phyloP scores from a whole-genome alignment of 208 protist species.

The Novymonas esmeraldas region DNA sequence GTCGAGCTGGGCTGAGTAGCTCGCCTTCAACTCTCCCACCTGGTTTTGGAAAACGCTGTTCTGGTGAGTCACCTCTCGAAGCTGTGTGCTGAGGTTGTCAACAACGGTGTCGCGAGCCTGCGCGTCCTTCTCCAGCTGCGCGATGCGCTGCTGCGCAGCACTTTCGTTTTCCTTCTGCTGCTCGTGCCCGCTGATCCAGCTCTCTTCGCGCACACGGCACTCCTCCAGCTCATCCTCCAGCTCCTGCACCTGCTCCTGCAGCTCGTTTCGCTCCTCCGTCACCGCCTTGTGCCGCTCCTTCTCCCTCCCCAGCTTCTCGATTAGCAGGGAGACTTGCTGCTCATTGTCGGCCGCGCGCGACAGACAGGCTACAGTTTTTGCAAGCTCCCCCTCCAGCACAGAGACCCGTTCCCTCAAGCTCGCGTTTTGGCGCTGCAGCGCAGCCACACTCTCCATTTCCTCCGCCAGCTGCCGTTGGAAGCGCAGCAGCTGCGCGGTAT shows the following conservation, averaged over 20 bases:
- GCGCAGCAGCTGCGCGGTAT: constrained; percentile 51
- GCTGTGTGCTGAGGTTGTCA: constrained; percentile 34
- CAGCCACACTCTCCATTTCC: constrained; percentile 53
- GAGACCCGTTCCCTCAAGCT: constrained; percentile 24
- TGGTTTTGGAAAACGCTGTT: constrained; percentile 24
- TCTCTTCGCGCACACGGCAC: constrained; percentile 37
- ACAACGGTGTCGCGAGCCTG: constrained; percentile 17
- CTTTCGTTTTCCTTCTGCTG: constrained; percentile 22
- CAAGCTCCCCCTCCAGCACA: constrained; percentile 34
- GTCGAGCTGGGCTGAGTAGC: constrained; percentile 29
- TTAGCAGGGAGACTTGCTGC: constrained; percentile 53
- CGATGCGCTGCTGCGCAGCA: constrained; percentile 41
- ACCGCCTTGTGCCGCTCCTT: constrained; percentile 48
- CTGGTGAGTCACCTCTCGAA: constrained; percentile 31
- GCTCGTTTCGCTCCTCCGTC: constrained; percentile 28
- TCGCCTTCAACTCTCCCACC: constrained; percentile 37
- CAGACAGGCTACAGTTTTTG: constrained; percentile 18
- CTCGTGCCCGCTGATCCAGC: constrained; percentile 27
- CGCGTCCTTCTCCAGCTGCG: constrained; percentile 35
- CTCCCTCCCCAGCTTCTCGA: constrained; percentile 54
- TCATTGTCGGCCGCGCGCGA: constrained; percentile 21
- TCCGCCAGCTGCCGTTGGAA: constrained; percentile 71
- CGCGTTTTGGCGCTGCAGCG: constrained; percentile 42
- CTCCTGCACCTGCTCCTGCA: constrained; percentile 43
- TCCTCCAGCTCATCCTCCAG: constrained; percentile 52